A percentile compares a stretch with the other conserved stretches of the same genome.
These are phyloP conservation scores for Arthrocladium fulminans DNA, from an alignment of 2,329 filamentous ascomycete species.

Conservation along the genomic window DNA sequence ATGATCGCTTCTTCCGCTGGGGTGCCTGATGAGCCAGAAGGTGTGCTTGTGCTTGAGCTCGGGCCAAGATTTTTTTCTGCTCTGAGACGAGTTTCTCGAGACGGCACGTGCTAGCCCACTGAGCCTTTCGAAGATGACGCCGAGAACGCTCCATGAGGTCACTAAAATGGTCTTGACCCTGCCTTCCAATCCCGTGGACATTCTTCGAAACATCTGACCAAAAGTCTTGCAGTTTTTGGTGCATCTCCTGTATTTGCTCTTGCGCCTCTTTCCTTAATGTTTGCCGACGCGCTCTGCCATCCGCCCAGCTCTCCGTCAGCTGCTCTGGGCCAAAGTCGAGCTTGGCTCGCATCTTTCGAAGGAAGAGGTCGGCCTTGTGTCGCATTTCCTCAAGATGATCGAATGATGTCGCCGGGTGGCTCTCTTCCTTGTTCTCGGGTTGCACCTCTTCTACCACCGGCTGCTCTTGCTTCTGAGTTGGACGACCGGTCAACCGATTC, in stretches of 20 bases:
- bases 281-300: neutral
- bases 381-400: neutral
- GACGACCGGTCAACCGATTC: neutral
- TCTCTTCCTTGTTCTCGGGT: neutral
- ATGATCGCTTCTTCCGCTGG: slow-evolving; percentile 3
- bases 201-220: neutral
- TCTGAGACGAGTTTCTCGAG: neutral
- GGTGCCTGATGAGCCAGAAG: neutral
- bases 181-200: neutral
- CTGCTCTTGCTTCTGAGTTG: neutral
- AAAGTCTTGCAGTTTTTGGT: neutral
- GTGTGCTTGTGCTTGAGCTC: slow-evolving; percentile 5
- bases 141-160: slow-evolving; percentile 3
- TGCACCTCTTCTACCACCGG: neutral
- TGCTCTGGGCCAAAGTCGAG: too few species aligned
- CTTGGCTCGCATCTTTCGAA: neutral
- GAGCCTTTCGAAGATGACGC: neutral
- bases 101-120: neutral
- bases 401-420: neutral
- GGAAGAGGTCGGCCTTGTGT: neutral
- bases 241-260: neutral
- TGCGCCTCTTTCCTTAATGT: neutral
- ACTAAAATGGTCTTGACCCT: neutral
- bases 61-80: slow-evolving; percentile 3
- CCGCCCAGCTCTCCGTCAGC: neutral